Percentiles rank a stretch among this genome's conserved stretches.
phyloP scores from a whole-genome alignment of 495 filamentous ascomycete genomes.

The Tuber aestivum region DNA sequence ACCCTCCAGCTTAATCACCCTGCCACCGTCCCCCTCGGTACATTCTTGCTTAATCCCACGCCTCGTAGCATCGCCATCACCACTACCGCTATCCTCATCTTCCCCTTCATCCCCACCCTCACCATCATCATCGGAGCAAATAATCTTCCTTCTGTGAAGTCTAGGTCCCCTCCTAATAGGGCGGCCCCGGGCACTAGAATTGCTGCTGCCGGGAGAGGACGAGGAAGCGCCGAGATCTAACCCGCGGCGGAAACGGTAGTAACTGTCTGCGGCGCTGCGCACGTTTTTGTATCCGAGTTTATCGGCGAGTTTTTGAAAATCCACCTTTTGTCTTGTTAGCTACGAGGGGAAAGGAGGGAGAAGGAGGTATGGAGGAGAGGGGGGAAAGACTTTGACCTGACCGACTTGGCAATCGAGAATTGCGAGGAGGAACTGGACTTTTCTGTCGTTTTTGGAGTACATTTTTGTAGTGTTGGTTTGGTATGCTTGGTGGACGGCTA shows the following conservation, averaged over 20 bases:
- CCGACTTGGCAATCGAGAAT: slow-evolving; percentile 34
- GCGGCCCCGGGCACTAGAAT: slow-evolving; percentile 4
- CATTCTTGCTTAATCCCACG: slow-evolving; percentile 3
- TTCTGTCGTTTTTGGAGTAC: slow-evolving; percentile 14
- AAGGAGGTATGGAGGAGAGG: neutral
- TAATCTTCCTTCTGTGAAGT: neutral
- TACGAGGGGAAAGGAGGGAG: neutral
- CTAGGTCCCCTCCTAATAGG: neutral
- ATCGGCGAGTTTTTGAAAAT: slow-evolving; percentile 29
- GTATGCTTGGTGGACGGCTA: neutral
- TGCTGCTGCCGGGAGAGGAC: slow-evolving; percentile 2
- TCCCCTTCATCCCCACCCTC: slow-evolving; percentile 7
- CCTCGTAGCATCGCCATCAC: neutral
- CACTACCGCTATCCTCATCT: neutral
- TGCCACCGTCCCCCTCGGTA: slow-evolving; percentile 5
- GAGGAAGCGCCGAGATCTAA: neutral
- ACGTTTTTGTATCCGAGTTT: slow-evolving; percentile 35
- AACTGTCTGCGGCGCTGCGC: slow-evolving; percentile 31
- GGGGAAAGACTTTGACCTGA: slow-evolving; percentile 13
- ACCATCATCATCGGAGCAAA: slow-evolving; percentile 9
- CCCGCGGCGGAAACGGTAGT: slow-evolving; percentile 31
- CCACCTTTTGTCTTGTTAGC: slow-evolving; percentile 17
- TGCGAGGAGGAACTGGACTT: slow-evolving; percentile 27
- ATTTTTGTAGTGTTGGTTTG: neutral
- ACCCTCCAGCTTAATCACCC: neutral